These are phyloP conservation scores for Meredithiella fracta DNA, from an alignment of 2,329 filamentous ascomycete species.

Conservation along the genomic window DNA sequence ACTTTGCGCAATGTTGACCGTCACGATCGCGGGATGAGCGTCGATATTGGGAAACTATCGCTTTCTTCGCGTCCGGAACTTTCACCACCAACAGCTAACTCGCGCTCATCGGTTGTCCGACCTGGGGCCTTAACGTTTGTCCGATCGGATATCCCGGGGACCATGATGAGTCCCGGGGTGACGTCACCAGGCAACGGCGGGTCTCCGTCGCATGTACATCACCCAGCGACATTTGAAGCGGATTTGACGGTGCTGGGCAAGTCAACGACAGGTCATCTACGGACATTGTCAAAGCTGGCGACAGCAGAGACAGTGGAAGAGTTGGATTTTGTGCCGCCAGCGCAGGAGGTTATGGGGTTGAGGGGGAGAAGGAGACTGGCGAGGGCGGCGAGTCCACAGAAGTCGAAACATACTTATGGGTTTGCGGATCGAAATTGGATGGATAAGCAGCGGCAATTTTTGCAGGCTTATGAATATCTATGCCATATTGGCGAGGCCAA, in stretches of 20 bases:
- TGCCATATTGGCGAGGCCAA: constrained; percentile 98
- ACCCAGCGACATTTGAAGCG: constrained; percentile 39
- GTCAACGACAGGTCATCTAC: constrained; percentile 78
- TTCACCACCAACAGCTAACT: constrained; percentile 27
- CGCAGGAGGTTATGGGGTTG: constrained; percentile 75
- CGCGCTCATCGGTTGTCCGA: constrained; percentile 41
- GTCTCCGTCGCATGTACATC: constrained; percentile 20
- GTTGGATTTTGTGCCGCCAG: constrained; percentile 54
- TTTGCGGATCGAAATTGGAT: constrained; percentile 91
- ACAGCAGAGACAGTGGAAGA: constrained; percentile 61
- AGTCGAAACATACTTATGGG: constrained; percentile 30
- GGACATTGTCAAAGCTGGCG: constrained; percentile 70
- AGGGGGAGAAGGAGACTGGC: constrained; percentile 73
- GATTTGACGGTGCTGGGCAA: constrained; percentile 71
- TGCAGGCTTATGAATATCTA: constrained; percentile 95
- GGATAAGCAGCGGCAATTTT: constrained; percentile 92
- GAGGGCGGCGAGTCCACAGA: constrained; percentile 41
- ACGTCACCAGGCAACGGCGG: constrained; percentile 5
- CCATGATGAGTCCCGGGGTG: constrained; percentile 7
- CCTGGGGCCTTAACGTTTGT: constrained; percentile 18
- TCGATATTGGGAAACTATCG: constrained; percentile 43
- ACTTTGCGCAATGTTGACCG: constrained; percentile 16
- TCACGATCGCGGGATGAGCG: constrained; percentile 45
- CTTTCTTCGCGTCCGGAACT: constrained; percentile 27
- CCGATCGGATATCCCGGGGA: constrained; percentile 12